phyloP scores from a whole-genome alignment of 108 stramenopile genomes.

The Stephanodiscus triporus region DNA sequence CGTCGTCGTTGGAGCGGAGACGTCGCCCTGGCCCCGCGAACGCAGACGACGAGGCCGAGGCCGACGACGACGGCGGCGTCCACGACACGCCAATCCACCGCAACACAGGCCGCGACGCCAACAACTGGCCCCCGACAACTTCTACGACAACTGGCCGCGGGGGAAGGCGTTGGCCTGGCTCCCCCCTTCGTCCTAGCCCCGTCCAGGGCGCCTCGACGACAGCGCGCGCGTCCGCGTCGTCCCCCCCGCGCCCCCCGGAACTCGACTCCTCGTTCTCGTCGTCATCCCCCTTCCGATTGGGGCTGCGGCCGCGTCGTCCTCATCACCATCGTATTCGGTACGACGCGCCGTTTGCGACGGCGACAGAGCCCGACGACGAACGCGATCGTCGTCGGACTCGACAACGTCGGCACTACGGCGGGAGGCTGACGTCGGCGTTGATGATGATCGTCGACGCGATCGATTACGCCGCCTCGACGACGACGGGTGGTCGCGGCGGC shows the following conservation, averaged over 20 bases:
- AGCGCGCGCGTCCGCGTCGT: neutral
- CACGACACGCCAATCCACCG: constrained; percentile 39
- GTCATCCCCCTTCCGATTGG: constrained; percentile 38
- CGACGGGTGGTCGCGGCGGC: neutral
- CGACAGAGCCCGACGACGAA: too few species aligned
- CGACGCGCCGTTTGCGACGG: neutral
- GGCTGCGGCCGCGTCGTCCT: constrained; percentile 28
- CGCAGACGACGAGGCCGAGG: neutral
- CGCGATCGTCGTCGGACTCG: neutral
- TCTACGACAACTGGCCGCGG: constrained; percentile 7
- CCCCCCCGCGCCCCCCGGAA: neutral
- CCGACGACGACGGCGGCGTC: constrained; percentile 7
- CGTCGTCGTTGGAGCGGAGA: neutral
- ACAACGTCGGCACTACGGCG: constrained; percentile 7
- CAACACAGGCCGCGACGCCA: constrained; percentile 11
- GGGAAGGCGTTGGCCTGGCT: too few species aligned
- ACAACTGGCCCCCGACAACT: constrained; percentile 4
- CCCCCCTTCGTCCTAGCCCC: constrained; percentile 4
- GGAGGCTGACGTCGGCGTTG: constrained; percentile 36
- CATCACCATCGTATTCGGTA: neutral
- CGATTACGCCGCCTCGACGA: constrained; percentile 23
- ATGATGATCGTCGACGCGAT: constrained; percentile 37
- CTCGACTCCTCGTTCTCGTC: constrained; percentile 8
- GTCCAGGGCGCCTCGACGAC: too few species aligned
- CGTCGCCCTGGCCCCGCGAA: neutral